Conservation (phyloP, 2,329 filamentous ascomycete species). For the Penicillium sp. region DNA sequence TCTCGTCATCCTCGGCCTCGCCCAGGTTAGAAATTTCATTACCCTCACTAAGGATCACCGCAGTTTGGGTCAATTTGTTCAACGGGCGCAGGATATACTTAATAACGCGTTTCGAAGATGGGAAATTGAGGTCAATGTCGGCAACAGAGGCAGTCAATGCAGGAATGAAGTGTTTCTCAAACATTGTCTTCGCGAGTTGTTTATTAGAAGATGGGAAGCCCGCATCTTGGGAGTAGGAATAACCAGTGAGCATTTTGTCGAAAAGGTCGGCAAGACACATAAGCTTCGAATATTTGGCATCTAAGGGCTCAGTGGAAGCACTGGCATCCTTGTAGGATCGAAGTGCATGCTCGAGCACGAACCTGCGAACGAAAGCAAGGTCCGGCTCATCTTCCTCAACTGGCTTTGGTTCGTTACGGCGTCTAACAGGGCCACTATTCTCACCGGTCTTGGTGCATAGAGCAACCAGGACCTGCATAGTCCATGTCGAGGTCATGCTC, state of each 20-base stretch:
- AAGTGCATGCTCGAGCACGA: constrained; percentile 89
- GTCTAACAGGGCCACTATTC: constrained; percentile 59
- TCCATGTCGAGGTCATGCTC: constrained; percentile 78
- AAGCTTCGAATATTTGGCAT: constrained; percentile 83
- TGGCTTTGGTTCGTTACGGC: constrained; percentile 46
- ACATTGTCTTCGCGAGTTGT: constrained; percentile 92
- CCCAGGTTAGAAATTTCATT: constrained; percentile 70
- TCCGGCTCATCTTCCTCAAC: constrained; percentile 44
- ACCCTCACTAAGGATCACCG: constrained; percentile 78
- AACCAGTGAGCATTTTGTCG: constrained; percentile 84
- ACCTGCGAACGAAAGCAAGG: constrained; percentile 87
- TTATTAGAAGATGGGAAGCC: constrained; percentile 63
- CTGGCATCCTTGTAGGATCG: constrained; percentile 90
- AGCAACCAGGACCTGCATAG: constrained; percentile 81
- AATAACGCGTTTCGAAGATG: constrained; percentile 86
- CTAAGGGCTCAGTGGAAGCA: constrained; percentile 73
- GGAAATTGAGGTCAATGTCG: constrained; percentile 93
- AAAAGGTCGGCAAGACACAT: constrained; percentile 88
- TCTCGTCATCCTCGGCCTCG: constrained; percentile 79
- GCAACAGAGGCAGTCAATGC: constrained; percentile 89
- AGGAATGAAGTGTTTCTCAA: constrained; percentile 92
- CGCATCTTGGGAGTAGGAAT: constrained; percentile 59
- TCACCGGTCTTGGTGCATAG: constrained; percentile 87
- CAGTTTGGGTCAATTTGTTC: constrained; percentile 82
- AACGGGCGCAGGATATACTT: constrained; percentile 94